Evolutionary conservation across 1,139 yeast species (phyloP).

Genomic region (Suhomyces atakaporum): DNA sequence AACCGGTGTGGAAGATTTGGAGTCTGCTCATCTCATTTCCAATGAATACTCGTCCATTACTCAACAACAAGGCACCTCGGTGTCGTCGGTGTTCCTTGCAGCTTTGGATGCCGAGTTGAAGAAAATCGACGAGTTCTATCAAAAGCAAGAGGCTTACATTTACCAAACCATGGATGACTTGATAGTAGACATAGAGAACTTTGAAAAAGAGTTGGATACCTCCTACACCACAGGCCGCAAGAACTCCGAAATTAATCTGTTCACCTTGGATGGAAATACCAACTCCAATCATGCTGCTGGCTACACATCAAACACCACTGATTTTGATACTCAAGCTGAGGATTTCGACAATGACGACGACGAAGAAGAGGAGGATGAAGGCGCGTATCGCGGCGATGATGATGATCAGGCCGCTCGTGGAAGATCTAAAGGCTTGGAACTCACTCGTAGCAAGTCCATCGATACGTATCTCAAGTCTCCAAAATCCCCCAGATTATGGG

Average conservation of each 20-base stretch:
- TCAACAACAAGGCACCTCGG: conserved; percentile 21
- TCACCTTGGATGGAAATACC: conserved; percentile 9
- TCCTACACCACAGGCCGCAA: conserved; percentile 9
- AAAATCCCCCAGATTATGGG: conserved; percentile 40
- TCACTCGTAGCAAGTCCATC: conserved; percentile 33
- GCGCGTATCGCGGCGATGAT: conserved; percentile 9
- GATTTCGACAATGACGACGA: conserved; percentile 33
- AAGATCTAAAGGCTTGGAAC: conserved; percentile 10
- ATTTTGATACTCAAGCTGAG: conserved; percentile 35
- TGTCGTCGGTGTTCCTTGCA: conserved; percentile 46
- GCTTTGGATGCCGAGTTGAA: conserved; percentile 57
- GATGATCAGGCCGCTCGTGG: conserved; percentile 7
- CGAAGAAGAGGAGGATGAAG: conserved; percentile 20
- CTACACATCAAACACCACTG: conserved; percentile 26
- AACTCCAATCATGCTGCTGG: conserved; percentile 23
- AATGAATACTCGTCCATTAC: conserved; percentile 27
- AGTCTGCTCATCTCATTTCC: conserved; percentile 32
- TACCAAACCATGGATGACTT: conserved; percentile 53
- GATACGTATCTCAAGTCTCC: conserved; percentile 45
- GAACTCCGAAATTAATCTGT: conserved; percentile 12
- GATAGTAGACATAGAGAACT: conserved; percentile 50
- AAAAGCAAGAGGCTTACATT: conserved; percentile 50
- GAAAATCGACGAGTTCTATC: conserved; percentile 63
- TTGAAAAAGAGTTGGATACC: conserved; percentile 36
- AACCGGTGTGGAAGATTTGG: conserved; percentile 29